phyloP scores from a whole-genome alignment of 1,284 basidiomycete species.

The Porogramme epimiltina region DNA sequence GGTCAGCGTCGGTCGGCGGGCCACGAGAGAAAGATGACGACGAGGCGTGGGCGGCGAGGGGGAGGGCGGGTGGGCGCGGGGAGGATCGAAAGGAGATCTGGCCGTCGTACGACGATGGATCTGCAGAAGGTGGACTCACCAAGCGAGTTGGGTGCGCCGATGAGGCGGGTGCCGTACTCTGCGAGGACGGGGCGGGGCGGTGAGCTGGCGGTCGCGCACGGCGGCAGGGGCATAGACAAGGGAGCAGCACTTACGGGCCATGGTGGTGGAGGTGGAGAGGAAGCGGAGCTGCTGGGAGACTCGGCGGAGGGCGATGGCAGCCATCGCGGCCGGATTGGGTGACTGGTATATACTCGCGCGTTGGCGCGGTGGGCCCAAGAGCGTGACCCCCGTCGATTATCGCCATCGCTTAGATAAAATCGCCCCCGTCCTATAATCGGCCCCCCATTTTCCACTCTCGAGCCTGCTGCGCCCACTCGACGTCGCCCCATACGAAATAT shows the following conservation, averaged over 20 bases:
- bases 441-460: slow-evolving; percentile 4
- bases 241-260: slow-evolving; percentile 55
- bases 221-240: slow-evolving; percentile 9
- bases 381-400: slow-evolving; percentile 11
- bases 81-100: not conserved
- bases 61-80: not conserved
- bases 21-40: too few species aligned
- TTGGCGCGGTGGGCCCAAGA: not conserved
- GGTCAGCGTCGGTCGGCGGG: not conserved
- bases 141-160: slow-evolving; percentile 91
- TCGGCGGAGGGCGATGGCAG: slow-evolving; percentile 39
- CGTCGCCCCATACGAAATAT: not conserved
- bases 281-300: slow-evolving; percentile 62
- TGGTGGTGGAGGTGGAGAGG: slow-evolving; percentile 50
- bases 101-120: not conserved
- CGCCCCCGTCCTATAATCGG: slow-evolving; percentile 2
- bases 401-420: slow-evolving; percentile 21
- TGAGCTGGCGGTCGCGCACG: slow-evolving; percentile 14
- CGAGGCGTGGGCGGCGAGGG: not conserved
- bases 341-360: slow-evolving; percentile 4
- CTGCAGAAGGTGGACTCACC: slow-evolving; percentile 54
- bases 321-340: slow-evolving; percentile 25
- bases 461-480: not conserved
- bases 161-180: slow-evolving; percentile 78
- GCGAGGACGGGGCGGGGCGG: slow-evolving; percentile 13